Percentiles rank a stretch among this genome's conserved stretches.
Conservation (phyloP, 768 basidiomycete species). For the Suillus subluteus region DNA sequence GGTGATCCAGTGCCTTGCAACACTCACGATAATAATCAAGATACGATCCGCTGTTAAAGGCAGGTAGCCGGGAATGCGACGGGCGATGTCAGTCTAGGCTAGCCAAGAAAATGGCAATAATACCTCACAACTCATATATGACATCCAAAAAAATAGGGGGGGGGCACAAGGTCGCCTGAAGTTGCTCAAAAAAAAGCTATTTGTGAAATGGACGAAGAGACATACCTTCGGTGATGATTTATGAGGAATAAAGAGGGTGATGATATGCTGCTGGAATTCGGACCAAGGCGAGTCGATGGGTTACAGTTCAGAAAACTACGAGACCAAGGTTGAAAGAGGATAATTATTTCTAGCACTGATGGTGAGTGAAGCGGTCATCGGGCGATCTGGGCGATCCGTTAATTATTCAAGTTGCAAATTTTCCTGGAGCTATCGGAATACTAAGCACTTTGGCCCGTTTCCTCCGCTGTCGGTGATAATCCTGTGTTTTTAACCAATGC, state of each 20-base stretch:
- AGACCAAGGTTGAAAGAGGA: background rate
- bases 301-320: background rate
- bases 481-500: background rate
- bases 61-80: background rate
- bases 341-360: background rate
- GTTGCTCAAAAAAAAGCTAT: background rate
- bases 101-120: background rate
- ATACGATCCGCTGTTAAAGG: background rate
- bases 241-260: background rate
- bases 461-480: background rate
- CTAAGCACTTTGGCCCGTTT: background rate
- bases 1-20: constrained; percentile 1
- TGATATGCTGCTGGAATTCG: background rate
- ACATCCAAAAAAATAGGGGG: background rate
- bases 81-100: background rate
- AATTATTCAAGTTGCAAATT: background rate
- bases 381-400: background rate
- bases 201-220: background rate
- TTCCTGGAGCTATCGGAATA: background rate
- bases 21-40: constrained; percentile 8
- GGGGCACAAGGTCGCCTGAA: background rate
- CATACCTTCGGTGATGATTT: background rate
- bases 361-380: background rate
- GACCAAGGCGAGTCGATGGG: background rate
- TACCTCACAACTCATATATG: background rate